phyloP scores from a whole-genome alignment of 106 monocot species.

The Ottelia alismoides region DNA sequence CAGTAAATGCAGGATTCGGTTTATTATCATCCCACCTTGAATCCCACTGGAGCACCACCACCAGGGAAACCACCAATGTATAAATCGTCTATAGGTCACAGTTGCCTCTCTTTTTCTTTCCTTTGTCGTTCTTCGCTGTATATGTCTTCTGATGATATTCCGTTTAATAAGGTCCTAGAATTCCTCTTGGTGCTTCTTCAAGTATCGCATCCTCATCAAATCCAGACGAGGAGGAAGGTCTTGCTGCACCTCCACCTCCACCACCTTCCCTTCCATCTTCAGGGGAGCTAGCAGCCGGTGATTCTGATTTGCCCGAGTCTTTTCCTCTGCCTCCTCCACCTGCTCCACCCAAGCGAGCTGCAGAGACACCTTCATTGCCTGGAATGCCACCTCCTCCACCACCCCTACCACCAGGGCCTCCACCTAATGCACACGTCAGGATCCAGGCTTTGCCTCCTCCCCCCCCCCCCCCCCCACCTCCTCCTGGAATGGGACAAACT shows the following conservation, averaged over 20 bases:
- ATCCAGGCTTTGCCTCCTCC: constrained; percentile 19
- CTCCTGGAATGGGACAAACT: constrained; percentile 19
- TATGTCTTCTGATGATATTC: no score
- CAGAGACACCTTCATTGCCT: constrained; percentile 22
- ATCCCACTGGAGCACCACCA: constrained; percentile 96
- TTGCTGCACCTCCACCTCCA: constrained; percentile 38
- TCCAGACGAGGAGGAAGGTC: constrained; percentile 15
- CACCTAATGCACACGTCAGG: constrained; percentile 26
- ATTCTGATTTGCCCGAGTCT: constrained; percentile 26
- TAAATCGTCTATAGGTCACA: constrained; percentile 94
- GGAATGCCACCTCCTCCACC: constrained; percentile 28
- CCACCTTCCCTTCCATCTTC: no score
- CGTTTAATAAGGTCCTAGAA: constrained; percentile 66
- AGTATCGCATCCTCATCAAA: constrained; percentile 48
- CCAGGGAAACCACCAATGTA: constrained; percentile 99
- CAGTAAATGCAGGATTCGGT: constrained; percentile 70
- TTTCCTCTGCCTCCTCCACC: constrained; percentile 56
- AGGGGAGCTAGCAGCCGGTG: constrained; percentile 21
- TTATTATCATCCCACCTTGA: constrained; percentile 95
- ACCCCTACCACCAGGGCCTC: constrained; percentile 56
- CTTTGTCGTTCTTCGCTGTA: no score
- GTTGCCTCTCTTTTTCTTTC: no score
- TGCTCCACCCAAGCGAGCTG: constrained; percentile 31
- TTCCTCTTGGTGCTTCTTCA: constrained; percentile 40
- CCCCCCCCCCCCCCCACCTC: no score